Percentiles rank a stretch among this genome's conserved stretches.
These are phyloP conservation scores for Ophiostoma quercus DNA, from an alignment of 2,329 filamentous ascomycete species.

Conservation along the genomic window DNA sequence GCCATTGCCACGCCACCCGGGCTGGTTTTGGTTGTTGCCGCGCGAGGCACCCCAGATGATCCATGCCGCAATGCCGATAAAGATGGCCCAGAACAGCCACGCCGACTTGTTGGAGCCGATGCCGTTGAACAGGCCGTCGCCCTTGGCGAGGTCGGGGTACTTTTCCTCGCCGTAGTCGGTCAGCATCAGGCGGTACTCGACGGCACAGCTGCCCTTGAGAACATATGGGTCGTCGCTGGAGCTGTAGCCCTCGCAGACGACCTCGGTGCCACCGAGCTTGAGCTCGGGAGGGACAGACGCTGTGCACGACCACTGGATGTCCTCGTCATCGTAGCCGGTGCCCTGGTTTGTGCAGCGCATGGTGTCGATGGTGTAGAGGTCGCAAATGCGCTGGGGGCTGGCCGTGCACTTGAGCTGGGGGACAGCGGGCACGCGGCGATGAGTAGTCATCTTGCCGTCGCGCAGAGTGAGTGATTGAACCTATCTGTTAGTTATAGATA, in stretches of 20 bases:
- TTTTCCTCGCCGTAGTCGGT: conserved; percentile 69
- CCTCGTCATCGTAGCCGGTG: conserved; percentile 68
- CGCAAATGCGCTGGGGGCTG: conserved; percentile 58
- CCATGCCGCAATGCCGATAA: conserved; percentile 54
- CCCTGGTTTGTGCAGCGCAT: conserved; percentile 91
- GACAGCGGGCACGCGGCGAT: conserved; percentile 69
- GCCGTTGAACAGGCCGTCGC: conserved; percentile 29
- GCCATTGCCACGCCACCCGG: conserved; percentile 29
- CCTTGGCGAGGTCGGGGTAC: conserved; percentile 52
- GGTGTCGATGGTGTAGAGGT: conserved; percentile 67
- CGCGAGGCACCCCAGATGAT: conserved; percentile 54
- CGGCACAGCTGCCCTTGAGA: conserved; percentile 86
- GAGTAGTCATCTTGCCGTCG: conserved; percentile 58
- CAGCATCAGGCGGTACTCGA: conserved; percentile 77
- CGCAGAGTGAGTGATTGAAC: conserved; percentile 77
- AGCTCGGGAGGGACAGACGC: conserved; percentile 56
- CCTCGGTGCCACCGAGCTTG: conserved; percentile 77
- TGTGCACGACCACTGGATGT: conserved; percentile 87
- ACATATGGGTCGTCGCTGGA: conserved; percentile 73
- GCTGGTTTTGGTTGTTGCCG: conserved; percentile 4
- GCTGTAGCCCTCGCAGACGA: conserved; percentile 85
- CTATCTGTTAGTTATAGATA: conserved; percentile 29
- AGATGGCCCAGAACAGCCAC: conserved; percentile 55
- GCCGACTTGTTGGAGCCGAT: not conserved
- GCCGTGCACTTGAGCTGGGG: conserved; percentile 72